Percentiles rank a stretch among this genome's conserved stretches.
Evolutionary conservation across 2,329 filamentous ascomycete genomes (phyloP).

Genomic region (Ophiostoma ips): DNA sequence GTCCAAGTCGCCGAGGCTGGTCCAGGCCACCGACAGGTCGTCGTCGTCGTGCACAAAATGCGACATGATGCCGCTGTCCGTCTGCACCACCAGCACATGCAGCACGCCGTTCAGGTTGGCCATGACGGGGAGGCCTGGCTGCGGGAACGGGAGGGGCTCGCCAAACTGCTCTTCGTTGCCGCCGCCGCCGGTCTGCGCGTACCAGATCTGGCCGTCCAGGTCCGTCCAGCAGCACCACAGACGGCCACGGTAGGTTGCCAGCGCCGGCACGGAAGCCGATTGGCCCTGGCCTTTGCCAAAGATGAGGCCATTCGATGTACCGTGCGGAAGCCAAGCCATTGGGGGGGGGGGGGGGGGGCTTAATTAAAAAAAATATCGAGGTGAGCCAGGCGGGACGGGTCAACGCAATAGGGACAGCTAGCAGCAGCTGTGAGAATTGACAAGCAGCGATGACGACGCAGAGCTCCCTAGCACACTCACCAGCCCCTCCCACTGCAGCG

Average conservation of each 20-base stretch:
- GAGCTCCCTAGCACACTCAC: no score
- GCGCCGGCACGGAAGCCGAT: slow-evolving; percentile 21
- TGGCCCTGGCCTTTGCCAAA: slow-evolving; percentile 17
- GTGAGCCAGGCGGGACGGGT: no score
- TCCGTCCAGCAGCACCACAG: slow-evolving; percentile 24
- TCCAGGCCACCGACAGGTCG: slow-evolving; percentile 16
- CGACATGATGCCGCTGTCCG: slow-evolving; percentile 17
- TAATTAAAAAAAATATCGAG: neutral
- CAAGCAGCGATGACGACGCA: no score
- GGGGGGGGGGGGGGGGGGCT: neutral
- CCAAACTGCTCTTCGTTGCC: slow-evolving; percentile 18
- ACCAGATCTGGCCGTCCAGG: slow-evolving; percentile 21
- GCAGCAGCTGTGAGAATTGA: no score
- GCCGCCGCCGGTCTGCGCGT: slow-evolving; percentile 17
- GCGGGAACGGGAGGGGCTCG: slow-evolving; percentile 17
- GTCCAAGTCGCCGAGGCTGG: slow-evolving; percentile 15
- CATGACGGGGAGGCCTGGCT: slow-evolving; percentile 20
- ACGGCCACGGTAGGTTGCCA: slow-evolving; percentile 22
- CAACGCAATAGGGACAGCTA: no score
- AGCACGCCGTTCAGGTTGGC: slow-evolving; percentile 22
- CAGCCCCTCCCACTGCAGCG: no score
- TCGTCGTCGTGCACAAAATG: slow-evolving; percentile 22
- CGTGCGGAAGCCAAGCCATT: slow-evolving; percentile 21
- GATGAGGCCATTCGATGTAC: slow-evolving; percentile 18
- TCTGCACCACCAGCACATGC: slow-evolving; percentile 20